Evolutionary conservation across 2,329 filamentous ascomycete genomes (phyloP), one percentile per base, ranked within the genome.

Genomic region (Akanthomyces muscarius): DNA sequence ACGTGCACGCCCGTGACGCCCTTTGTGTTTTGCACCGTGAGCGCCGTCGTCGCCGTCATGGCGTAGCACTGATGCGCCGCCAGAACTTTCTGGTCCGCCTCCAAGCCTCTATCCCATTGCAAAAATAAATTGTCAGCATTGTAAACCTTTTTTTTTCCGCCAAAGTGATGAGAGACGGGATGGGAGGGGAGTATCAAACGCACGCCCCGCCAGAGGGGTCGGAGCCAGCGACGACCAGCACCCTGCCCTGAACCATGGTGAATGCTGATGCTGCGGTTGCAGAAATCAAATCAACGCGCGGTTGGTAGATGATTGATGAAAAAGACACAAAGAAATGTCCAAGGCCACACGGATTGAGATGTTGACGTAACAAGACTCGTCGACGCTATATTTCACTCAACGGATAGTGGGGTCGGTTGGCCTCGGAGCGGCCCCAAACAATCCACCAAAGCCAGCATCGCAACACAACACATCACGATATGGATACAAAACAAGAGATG

Each of bases 41-140:
- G 80, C 23, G 94, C 94, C 16, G 94, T 96, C 11, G 94, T 97
- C 25, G 93, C 92, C 57, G 94, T 97, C 87, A 97, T 96, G 64
- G 92, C 92, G 81, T 98, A 98, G 78, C 91, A 95, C 64, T 89
- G 88, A 83, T 98, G 92, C 21, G 91, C 91, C 51, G 92, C 90
- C 65, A 97, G 89, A 65, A 96, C 92, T 74, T 97, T 96, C 73
- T 98, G 93, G 74, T 98, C 94, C 45, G 94, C 95, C 76, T 99
- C 94, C 41, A 99, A 86, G 58, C 94, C 95, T 62, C 93, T 97
- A 70, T 42, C 28, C 25, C 55, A 59, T 66, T 21, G 21, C 33
- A 10, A 47, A 4, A 36, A 38, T 21, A 25, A 38, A 25, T 42
- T 45, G 21, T 56, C 48, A 67, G 55, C 41, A 21, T 30, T 30